Percentiles rank a stretch among this genome's conserved stretches.
Conservation (phyloP, 169 alveolate species). For the Eimeria tenella region DNA sequence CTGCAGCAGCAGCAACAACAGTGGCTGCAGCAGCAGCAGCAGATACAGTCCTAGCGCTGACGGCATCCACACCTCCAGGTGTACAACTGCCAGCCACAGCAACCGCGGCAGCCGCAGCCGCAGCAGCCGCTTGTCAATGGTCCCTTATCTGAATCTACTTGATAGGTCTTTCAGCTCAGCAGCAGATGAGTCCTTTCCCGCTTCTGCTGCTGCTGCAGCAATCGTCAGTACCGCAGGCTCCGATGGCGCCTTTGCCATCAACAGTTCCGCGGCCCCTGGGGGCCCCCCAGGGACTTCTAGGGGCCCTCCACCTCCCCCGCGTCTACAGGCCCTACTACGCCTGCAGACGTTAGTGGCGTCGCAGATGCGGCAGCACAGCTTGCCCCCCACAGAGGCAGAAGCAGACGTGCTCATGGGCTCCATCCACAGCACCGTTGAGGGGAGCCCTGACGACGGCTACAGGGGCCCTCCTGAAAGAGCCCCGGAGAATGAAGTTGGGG, state of each 20-base stretch:
- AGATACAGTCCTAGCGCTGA: background rate
- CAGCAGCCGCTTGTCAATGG: background rate
- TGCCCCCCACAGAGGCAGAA: constrained; percentile 1
- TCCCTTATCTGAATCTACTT: background rate
- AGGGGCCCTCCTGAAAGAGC: constrained; percentile 1
- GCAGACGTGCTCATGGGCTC: background rate
- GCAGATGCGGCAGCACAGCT: constrained; percentile 18
- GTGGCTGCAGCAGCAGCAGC: constrained; percentile 17
- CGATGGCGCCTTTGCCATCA: background rate
- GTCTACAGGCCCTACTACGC: constrained; percentile 30
- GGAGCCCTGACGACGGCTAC: constrained; percentile 10
- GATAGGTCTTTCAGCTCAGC: background rate
- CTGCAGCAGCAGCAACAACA: constrained; percentile 15
- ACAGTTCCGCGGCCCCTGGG: background rate
- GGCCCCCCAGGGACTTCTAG: background rate
- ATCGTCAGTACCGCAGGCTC: background rate
- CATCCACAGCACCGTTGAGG: background rate
- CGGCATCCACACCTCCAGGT: background rate
- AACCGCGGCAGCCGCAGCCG: background rate
- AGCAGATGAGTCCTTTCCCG: background rate
- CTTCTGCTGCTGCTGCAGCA: constrained; percentile 28
- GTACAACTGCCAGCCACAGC: background rate
- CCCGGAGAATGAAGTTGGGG: background rate
- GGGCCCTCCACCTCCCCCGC: constrained; percentile 36
- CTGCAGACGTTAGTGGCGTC: background rate